A percentile compares a stretch with the other conserved stretches of the same genome.
These are phyloP conservation scores for Elongisporangium senticosum DNA, from an alignment of 352 stramenopile species.

Conservation along the genomic window DNA sequence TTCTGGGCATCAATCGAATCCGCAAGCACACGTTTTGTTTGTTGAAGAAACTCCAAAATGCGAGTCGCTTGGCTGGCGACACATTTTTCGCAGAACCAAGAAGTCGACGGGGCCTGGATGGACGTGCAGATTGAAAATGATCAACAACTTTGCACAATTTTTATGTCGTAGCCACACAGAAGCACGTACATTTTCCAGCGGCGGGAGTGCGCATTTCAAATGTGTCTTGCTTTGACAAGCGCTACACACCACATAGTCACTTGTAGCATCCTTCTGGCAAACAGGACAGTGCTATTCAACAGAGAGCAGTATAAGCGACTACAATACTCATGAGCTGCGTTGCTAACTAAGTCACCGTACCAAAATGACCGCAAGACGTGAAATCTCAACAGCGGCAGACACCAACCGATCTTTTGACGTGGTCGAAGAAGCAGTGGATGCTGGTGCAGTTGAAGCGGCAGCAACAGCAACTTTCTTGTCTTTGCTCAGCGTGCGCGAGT, in stretches of 20 bases:
- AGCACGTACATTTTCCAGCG: conserved; percentile 18
- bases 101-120: conserved; percentile 8
- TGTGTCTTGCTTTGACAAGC: conserved; percentile 58
- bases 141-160: not conserved
- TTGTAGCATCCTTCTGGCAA: conserved; percentile 41
- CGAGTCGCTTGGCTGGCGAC: conserved; percentile 42
- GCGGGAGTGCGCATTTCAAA: conserved; percentile 37
- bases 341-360: conserved; percentile 1
- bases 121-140: not conserved
- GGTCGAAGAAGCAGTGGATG: not conserved
- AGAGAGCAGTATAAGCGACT: conserved; percentile 1
- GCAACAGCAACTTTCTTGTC: conserved; percentile 27
- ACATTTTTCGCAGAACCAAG: conserved; percentile 60
- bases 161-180: not conserved
- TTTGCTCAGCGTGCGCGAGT: conserved; percentile 46
- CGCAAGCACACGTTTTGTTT: conserved; percentile 47
- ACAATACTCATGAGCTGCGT: not conserved
- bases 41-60: conserved; percentile 63
- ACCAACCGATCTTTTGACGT: conserved; percentile 9
- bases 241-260: conserved; percentile 39
- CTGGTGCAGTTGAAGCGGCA: not conserved
- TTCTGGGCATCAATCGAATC: conserved; percentile 27
- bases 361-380: conserved; percentile 8
- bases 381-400: conserved; percentile 13
- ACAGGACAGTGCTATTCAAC: conserved; percentile 29